Evolutionary conservation across 1,284 basidiomycete genomes (phyloP), one percentile per base, ranked within the genome.

Genomic region (Irpex sp.): DNA sequence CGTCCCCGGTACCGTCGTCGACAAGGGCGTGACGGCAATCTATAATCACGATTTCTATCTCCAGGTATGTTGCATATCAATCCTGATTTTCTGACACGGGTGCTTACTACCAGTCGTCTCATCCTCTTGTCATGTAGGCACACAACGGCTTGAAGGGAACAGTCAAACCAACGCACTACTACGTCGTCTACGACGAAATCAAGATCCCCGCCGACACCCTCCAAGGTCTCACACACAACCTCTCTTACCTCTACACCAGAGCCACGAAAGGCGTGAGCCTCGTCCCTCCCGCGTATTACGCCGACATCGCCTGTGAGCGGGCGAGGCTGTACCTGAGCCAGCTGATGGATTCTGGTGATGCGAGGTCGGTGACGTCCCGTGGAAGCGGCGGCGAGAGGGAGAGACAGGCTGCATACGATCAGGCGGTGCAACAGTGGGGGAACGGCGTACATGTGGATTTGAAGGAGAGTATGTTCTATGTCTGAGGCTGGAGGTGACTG

Each of bases 11-110:
- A 91, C 91, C 0, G 83, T 93, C 6, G 84, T 91, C 15, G 91
- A 93, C 73, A 82, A 84, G 69, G 91, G 91, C 2, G 77, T 91
- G 47, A 91, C 90, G 3, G 83, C 83, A 3, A 80, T 91, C 1
- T 90, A 85, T 71, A 85, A 88, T 63, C 89, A 86, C 64, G 91
- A 93, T 68, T 93, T 91, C 71, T 92, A 91, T 70, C 82, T 93
- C 0, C 91, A 92, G 78, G 73, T 71, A 11, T 6, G 70, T 49
- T 19, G 19, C n/a, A 47, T 48, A 6, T 2, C 26, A 31, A n/a
- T 15, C 15, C 44, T 58, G 21, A 15, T n/a, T 17, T 4, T 26
- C 26, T 26, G 26, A 26, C 26, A 26, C 26, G 26, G 26, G 26
- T 26, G 26, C 26, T 26, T 26, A 26, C 26, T 26, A 26, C 26